Conservation (phyloP, 768 basidiomycete species). For the Coprinopsis marcescibilis region DNA sequence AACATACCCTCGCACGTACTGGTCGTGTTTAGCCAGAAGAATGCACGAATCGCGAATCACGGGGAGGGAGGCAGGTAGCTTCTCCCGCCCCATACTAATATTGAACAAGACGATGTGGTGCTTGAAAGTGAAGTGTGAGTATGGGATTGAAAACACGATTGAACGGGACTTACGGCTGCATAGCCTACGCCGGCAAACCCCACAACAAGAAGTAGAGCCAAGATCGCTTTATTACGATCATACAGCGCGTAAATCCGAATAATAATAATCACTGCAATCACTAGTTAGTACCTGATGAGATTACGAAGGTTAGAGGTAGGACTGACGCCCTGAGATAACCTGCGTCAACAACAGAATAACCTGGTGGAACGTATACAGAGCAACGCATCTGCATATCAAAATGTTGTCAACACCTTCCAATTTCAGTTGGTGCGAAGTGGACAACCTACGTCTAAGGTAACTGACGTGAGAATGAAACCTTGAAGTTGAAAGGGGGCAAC, state of each 20-base stretch:
- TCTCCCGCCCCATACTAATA: neutral
- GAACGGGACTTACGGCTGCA: slow-evolving; percentile 19
- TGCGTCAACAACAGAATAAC: slow-evolving; percentile 29
- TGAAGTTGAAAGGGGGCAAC: neutral
- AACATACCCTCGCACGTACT: too few species aligned
- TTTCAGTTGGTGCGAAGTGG: neutral
- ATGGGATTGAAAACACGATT: neutral
- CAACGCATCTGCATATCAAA: slow-evolving; percentile 19
- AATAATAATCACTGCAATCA: slow-evolving; percentile 27
- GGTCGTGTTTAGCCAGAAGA: too few species aligned
- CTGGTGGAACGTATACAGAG: slow-evolving; percentile 21
- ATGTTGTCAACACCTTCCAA: neutral
- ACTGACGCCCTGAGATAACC: slow-evolving; percentile 31
- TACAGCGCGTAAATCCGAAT: slow-evolving; percentile 38
- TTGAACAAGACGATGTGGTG: too few species aligned
- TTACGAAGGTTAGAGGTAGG: neutral
- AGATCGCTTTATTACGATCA: slow-evolving; percentile 21
- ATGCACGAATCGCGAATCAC: neutral
- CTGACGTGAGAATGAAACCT: slow-evolving; percentile 3
- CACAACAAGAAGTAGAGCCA: slow-evolving; percentile 21
- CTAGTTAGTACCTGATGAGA: neutral
- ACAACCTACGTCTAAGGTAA: neutral
- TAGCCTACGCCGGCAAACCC: slow-evolving; percentile 23
- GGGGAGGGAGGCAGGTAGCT: neutral
- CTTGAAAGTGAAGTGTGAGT: too few species aligned